Conservation (phyloP, 2,329 filamentous ascomycete species). For the Paraphoma chrysanthemicola region DNA sequence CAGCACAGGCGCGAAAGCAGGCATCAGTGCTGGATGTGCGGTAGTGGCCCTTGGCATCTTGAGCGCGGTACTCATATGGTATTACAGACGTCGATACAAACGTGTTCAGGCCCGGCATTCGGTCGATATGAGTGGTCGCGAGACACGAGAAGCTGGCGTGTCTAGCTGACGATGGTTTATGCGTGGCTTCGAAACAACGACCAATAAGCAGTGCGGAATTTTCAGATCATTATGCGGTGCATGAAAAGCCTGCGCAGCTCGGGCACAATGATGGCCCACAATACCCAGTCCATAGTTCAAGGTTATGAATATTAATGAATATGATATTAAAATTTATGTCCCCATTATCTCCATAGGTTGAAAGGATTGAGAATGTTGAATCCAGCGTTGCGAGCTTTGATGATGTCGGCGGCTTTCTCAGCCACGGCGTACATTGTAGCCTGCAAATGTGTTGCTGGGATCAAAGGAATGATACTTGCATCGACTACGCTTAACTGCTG, state of each 20-base stretch:
- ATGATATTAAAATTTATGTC: not conserved
- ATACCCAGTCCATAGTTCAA: too few relatives aligned
- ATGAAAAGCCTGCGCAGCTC: not conserved
- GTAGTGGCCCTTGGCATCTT: not conserved
- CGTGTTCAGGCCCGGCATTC: too few relatives aligned
- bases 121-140: not conserved
- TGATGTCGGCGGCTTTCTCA: slow-evolving; percentile 42
- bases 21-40: not conserved
- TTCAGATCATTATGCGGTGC: not conserved
- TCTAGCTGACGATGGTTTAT: not conserved
- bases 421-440: slow-evolving; percentile 41
- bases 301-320: not conserved
- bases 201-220: not conserved
- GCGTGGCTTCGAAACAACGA: not conserved
- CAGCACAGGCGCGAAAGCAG: not conserved
- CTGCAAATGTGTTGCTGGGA: slow-evolving; percentile 37
- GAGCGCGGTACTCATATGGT: not conserved
- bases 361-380: not conserved
- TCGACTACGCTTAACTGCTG: slow-evolving; percentile 39
- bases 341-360: not conserved
- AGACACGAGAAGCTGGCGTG: not conserved
- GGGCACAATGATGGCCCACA: not conserved
- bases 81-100: not conserved
- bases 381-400: slow-evolving; percentile 26
- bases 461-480: slow-evolving; percentile 38